Evolutionary conservation across 306 rosid species (phyloP).

Genomic region (Quercus ilex): DNA sequence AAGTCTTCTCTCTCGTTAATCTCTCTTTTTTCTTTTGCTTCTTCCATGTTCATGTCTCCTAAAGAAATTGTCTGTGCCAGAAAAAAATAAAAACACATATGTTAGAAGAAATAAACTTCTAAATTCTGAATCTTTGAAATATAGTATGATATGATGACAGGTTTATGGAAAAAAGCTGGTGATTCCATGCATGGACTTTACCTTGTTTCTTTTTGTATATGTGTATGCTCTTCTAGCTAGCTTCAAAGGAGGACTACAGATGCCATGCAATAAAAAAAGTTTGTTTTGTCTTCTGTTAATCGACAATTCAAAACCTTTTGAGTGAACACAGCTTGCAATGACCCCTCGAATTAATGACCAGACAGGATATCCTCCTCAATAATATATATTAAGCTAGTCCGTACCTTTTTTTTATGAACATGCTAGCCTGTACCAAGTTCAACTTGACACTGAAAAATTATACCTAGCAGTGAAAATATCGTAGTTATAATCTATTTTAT

Average conservation of each 20-base stretch:
- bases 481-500: not conserved
- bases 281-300: not conserved
- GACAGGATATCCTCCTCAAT: not conserved
- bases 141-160: no score
- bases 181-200: no score
- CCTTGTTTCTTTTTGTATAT: no score
- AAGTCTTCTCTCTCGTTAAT: constrained; percentile 5
- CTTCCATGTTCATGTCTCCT: constrained; percentile 26
- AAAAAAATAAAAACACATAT: not conserved
- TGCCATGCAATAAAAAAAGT: not conserved
- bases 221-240: no score
- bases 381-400: no score
- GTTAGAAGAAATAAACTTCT: not conserved
- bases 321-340: not conserved
- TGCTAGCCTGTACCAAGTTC: no score
- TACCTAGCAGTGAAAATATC: not conserved
- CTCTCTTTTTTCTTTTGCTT: constrained; percentile 27
- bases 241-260: not conserved
- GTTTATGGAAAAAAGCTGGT: no score
- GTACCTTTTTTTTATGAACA: no score
- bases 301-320: not conserved
- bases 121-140: no score
- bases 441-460: no score
- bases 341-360: not conserved
- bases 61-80: not conserved